Percentiles rank a stretch among this genome's conserved stretches.
phyloP scores from a whole-genome alignment of 108 stramenopile genomes.

The Conticribra guillardii region DNA sequence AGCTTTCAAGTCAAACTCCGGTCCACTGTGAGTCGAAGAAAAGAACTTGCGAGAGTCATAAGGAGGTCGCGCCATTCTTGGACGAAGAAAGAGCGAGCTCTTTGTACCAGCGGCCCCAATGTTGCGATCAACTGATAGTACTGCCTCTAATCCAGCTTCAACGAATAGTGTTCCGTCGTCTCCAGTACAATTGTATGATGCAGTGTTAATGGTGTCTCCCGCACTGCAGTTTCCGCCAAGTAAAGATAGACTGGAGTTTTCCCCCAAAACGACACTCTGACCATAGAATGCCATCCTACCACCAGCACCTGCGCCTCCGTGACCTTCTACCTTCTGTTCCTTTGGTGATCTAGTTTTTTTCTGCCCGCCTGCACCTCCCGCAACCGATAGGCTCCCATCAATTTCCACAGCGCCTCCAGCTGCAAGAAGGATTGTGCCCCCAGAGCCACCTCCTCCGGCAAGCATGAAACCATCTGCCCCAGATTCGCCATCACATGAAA shows the following conservation, averaged over 20 bases:
- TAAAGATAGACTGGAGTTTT: conserved; percentile 19
- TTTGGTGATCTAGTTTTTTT: conserved; percentile 16
- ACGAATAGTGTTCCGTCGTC: conserved; percentile 33
- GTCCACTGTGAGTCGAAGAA: conserved; percentile 34
- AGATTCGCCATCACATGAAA: conserved; percentile 66
- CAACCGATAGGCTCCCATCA: conserved; percentile 53
- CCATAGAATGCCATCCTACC: conserved; percentile 79
- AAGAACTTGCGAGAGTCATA: conserved; percentile 18
- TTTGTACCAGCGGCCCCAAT: conserved; percentile 46
- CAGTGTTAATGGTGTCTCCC: neutral
- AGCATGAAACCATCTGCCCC: conserved; percentile 54
- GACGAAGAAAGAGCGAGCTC: conserved; percentile 33
- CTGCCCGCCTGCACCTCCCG: conserved; percentile 74
- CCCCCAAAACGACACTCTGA: conserved; percentile 45
- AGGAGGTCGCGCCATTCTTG: conserved; percentile 17
- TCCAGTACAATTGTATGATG: conserved; percentile 29
- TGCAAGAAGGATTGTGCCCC: conserved; percentile 69
- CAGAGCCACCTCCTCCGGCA: conserved; percentile 81
- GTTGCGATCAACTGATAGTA: conserved; percentile 30
- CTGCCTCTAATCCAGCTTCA: conserved; percentile 22
- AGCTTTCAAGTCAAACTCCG: conserved; percentile 40
- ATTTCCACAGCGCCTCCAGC: conserved; percentile 67
- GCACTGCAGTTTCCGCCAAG: conserved; percentile 34
- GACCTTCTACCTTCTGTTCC: conserved; percentile 29
- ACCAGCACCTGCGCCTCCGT: conserved; percentile 78